Evolutionary conservation across 768 basidiomycete genomes (phyloP).

Genomic region (Lactarius deliciosus): DNA sequence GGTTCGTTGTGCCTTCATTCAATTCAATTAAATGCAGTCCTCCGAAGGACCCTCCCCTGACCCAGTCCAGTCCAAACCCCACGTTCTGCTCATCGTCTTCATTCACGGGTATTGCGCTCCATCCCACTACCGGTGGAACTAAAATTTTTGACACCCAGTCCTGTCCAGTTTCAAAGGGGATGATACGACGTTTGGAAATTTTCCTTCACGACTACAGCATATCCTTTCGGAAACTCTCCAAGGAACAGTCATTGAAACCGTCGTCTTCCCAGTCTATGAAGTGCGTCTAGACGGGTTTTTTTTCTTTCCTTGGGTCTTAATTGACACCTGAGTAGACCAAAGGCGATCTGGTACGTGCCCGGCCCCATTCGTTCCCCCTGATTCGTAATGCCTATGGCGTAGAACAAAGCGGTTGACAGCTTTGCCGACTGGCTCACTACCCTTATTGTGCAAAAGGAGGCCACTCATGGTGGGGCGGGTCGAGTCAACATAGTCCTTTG

Average conservation of each 20-base stretch:
- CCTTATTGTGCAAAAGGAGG: slow-evolving; percentile 83
- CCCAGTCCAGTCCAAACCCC: slow-evolving; percentile 27
- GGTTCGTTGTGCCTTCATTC: neutral
- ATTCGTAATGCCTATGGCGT: slow-evolving; percentile 8
- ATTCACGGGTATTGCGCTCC: slow-evolving; percentile 63
- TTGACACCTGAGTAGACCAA: slow-evolving; percentile 58
- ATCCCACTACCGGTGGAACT: slow-evolving; percentile 29
- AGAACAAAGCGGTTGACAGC: slow-evolving; percentile 59
- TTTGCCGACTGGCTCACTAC: slow-evolving; percentile 93
- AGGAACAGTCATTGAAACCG: slow-evolving; percentile 59
- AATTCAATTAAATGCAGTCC: neutral
- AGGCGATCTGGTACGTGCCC: slow-evolving; percentile 72
- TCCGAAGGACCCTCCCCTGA: neutral
- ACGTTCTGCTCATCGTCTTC: slow-evolving; percentile 63
- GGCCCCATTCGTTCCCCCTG: neutral
- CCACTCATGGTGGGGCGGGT: slow-evolving; percentile 70
- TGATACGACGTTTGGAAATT: slow-evolving; percentile 71
- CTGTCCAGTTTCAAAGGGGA: slow-evolving; percentile 52
- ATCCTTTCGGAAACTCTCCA: slow-evolving; percentile 64
- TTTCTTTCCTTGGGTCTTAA: slow-evolving; percentile 5
- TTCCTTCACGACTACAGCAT: slow-evolving; percentile 79
- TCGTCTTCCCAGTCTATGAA: slow-evolving; percentile 90
- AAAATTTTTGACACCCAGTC: neutral
- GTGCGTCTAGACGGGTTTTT: slow-evolving; percentile 39
- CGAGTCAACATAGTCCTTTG: slow-evolving; percentile 79